Evolutionary conservation across 169 alveolate species (phyloP).

Genomic region (Eimeria necatrix): DNA sequence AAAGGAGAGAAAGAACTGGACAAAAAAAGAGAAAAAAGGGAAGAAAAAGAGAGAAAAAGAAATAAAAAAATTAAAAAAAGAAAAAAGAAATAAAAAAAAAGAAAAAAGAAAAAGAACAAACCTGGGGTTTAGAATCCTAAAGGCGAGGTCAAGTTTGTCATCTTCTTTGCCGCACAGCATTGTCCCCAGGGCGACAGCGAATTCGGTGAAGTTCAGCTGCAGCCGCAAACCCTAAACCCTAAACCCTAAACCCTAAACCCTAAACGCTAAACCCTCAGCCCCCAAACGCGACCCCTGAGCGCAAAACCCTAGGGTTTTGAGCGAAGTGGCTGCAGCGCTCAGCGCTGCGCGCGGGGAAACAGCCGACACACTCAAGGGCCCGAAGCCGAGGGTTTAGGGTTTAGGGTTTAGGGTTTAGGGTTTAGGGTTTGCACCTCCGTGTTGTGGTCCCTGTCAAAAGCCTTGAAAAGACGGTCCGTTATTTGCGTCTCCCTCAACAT

Average conservation of each 20-base stretch:
- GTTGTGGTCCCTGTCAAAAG: slow-evolving; percentile 25
- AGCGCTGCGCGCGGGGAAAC: no score
- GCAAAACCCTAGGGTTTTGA: slow-evolving; percentile 35
- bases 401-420: slow-evolving; percentile 4
- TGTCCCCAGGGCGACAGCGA: slow-evolving; percentile 55
- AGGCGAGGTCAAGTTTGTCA: slow-evolving; percentile 28
- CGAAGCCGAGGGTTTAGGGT: no score
- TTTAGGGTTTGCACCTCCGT: neutral
- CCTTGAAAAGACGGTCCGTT: neutral
- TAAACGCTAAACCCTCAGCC: neutral
- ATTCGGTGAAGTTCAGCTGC: slow-evolving; percentile 30
- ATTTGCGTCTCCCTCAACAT: neutral
- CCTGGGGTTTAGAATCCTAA: slow-evolving; percentile 33
- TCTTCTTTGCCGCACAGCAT: slow-evolving; percentile 36
- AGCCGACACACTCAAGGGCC: no score
- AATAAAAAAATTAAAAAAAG: neutral
- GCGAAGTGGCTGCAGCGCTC: no score
- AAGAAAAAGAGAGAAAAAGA: neutral
- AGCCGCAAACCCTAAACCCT: slow-evolving; percentile 1
- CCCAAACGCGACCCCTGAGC: no score
- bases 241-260: slow-evolving; percentile 34
- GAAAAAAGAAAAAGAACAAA: neutral
- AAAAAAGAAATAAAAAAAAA: neutral
- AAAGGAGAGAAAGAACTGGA: neutral
- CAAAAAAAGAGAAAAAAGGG: neutral